A percentile compares a stretch with the other conserved stretches of the same genome.
Evolutionary conservation across 768 basidiomycete species (phyloP).

Genomic region (Pulveroboletus sp.): DNA sequence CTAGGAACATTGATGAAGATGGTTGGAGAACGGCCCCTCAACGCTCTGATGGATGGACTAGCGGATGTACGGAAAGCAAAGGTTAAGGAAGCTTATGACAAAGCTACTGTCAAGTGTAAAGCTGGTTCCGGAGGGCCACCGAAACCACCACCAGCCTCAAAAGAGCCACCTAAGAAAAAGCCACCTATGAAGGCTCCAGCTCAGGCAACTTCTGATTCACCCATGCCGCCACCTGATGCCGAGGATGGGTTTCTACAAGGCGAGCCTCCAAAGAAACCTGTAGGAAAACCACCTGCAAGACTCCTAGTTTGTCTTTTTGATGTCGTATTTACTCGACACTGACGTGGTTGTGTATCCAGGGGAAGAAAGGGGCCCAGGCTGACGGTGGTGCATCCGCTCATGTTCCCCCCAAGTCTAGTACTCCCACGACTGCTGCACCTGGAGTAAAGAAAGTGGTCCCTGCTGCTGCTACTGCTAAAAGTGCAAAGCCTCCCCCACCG

Average conservation of each 20-base stretch:
- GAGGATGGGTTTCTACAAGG: constrained; percentile 26
- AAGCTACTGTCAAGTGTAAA: constrained; percentile 89
- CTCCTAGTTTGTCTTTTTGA: constrained; percentile 33
- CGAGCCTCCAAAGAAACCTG: constrained; percentile 40
- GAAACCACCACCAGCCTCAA: constrained; percentile 32
- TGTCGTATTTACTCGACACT: neutral
- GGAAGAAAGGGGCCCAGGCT: constrained; percentile 50
- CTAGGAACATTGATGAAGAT: constrained; percentile 95
- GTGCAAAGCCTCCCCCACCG: constrained; percentile 47
- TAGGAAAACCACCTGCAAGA: constrained; percentile 51
- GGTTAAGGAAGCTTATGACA: constrained; percentile 91
- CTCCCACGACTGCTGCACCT: constrained; percentile 29
- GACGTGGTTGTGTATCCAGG: constrained; percentile 28
- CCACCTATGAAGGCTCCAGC: constrained; percentile 30
- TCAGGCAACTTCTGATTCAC: constrained; percentile 12
- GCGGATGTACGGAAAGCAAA: constrained; percentile 87
- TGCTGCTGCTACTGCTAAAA: constrained; percentile 36
- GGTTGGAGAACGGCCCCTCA: constrained; percentile 90
- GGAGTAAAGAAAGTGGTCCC: constrained; percentile 45
- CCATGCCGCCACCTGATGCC: constrained; percentile 15
- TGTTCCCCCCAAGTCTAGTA: constrained; percentile 17
- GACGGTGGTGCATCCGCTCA: constrained; percentile 24
- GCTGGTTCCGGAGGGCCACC: constrained; percentile 53
- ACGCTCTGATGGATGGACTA: constrained; percentile 79
- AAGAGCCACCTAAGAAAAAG: constrained; percentile 38